These are phyloP conservation scores for Fusarium siculi DNA, from an alignment of 2,329 filamentous ascomycete genomes.

Conservation along the genomic window DNA sequence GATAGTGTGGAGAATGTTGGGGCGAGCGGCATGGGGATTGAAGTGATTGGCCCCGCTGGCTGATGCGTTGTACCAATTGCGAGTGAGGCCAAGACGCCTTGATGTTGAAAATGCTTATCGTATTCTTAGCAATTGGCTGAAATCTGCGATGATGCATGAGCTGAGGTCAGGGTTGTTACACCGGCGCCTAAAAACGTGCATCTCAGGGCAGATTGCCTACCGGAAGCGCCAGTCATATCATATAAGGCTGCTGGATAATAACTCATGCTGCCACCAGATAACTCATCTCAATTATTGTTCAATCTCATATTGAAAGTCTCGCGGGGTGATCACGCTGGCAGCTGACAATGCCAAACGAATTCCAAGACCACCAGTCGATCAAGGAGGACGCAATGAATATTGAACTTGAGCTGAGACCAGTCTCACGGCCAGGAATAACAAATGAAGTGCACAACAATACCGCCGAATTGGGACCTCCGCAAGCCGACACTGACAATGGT, in stretches of 20 bases:
- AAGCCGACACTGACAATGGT: too few relatives aligned
- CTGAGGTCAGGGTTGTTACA: background rate
- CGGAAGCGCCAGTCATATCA: too few relatives aligned
- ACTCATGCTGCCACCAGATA: too few relatives aligned
- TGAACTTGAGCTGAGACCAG: background rate
- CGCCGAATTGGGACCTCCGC: too few relatives aligned
- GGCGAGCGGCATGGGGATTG: background rate
- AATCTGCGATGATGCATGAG: background rate
- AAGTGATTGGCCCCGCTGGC: background rate
- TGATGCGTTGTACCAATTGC: background rate
- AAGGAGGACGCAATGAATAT: too few relatives aligned
- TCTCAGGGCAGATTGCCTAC: too few relatives aligned
- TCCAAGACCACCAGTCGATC: background rate
- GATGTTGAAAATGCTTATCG: background rate
- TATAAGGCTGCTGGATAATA: too few relatives aligned
- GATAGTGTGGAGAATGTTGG: too few relatives aligned
- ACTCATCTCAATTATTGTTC: too few relatives aligned
- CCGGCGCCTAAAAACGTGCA: background rate
- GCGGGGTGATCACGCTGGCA: too few relatives aligned
- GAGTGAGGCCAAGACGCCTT: background rate
- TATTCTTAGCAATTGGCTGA: background rate
- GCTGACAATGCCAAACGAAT: background rate
- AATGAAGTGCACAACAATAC: rapidly evolving
- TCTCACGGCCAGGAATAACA: too few relatives aligned
- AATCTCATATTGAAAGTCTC: too few relatives aligned